Base-by-base conservation (phyloP, 306 rosid genomes). In the Senna siamea region DNA sequence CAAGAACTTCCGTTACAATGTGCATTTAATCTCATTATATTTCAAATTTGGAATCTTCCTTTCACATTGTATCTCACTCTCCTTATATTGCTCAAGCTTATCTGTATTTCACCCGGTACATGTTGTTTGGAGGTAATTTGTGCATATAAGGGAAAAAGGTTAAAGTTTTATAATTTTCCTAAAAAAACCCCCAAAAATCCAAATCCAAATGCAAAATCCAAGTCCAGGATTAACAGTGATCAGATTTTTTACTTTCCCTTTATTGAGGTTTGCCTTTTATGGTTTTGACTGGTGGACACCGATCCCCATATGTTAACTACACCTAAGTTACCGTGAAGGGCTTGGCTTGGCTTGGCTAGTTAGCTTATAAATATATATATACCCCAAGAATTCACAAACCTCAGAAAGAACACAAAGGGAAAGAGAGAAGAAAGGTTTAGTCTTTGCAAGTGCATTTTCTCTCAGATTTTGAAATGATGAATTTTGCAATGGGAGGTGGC, bases 391-490 rank as follows among this genome's bases (percentile, higher is more conserved):
- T 50, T 22, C 43, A 59, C 46, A 47, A 34, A 69, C 10, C 55
- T n/a, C 10, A 41, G 11, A 46, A 17, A 41, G 38, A 35, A 13
- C 17, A 69, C 23, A 53, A 23, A 10, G 22, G 8, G 15, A 28
- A 23, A 60, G 69, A 38, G 35, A 55, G 6, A 12, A 60, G 37
- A 32, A 47, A 38, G 60, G 8, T 10, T 23, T 28, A 55, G 34
- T n/a, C 5, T 58, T 26, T 58, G 35, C 19, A 28, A 60, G 73
- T 69, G 20, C 50, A 14, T 48, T 51, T 69, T 4, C 22, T 22
- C 6, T 28, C 4, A 17, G 73, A 51, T 17, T 4, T 41, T 14
- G 63, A 23, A 17, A 65, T 5, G 62, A 80, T 84, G 93, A 75
- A 64, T 65, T 13, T 57, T 57, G 34, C 28, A 6, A 54, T 22